phyloP scores from a whole-genome alignment of 768 basidiomycete genomes.

The Boletus pseudopeckii region DNA sequence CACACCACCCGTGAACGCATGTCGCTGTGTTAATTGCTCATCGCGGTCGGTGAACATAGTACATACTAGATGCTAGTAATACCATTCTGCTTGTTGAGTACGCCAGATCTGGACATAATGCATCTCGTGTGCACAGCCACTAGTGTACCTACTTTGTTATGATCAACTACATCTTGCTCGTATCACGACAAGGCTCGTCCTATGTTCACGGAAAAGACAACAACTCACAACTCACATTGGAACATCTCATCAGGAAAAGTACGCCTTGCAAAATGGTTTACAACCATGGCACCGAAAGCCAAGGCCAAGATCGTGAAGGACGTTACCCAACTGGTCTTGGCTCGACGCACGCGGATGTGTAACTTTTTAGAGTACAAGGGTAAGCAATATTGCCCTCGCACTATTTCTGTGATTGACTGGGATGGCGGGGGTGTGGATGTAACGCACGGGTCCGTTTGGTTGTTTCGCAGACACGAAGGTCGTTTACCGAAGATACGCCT shows the following conservation, averaged over 20 bases:
- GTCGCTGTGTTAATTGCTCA: not conserved
- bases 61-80: slow-evolving; percentile 1
- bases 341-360: slow-evolving; percentile 86
- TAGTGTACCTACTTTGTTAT: slow-evolving; percentile 35
- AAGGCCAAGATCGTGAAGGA: slow-evolving; percentile 95
- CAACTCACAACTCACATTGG: slow-evolving; percentile 9
- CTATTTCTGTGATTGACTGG: slow-evolving; percentile 28
- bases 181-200: slow-evolving; percentile 82
- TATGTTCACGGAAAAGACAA: slow-evolving; percentile 4
- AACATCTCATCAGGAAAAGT: slow-evolving; percentile 66
- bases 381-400: slow-evolving; percentile 29
- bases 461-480: slow-evolving; percentile 66
- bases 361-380: slow-evolving; percentile 98
- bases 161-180: slow-evolving; percentile 92
- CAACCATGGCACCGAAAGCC: slow-evolving; percentile 72
- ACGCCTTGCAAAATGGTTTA: slow-evolving; percentile 94
- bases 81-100: not conserved
- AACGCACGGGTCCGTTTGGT: not conserved
- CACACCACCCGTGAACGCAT: not conserved
- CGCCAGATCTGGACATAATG: not conserved
- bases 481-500: slow-evolving; percentile 93
- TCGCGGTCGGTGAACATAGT: not conserved
- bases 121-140: slow-evolving; percentile 26
- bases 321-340: slow-evolving; percentile 88
- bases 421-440: not conserved